phyloP scores from a whole-genome alignment of 2,329 filamentous ascomycete genomes.

The Blastomyces parvus region DNA sequence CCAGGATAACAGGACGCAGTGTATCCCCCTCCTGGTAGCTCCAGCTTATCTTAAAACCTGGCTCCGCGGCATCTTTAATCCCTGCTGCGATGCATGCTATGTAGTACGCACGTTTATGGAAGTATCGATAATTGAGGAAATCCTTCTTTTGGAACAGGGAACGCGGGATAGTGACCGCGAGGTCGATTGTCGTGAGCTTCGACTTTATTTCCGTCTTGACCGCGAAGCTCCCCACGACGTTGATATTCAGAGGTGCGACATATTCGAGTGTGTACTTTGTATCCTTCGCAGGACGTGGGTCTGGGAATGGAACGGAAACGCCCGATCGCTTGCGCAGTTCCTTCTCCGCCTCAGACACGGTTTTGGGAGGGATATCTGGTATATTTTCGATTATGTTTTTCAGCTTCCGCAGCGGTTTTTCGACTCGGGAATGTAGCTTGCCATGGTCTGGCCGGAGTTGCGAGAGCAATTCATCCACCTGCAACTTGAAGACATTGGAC shows the following conservation, averaged over 20 bases:
- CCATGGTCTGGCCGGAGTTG: slow-evolving; percentile 51
- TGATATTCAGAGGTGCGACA: slow-evolving; percentile 64
- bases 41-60: slow-evolving; percentile 52
- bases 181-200: slow-evolving; percentile 53
- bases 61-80: slow-evolving; percentile 50
- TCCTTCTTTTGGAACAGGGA: slow-evolving; percentile 86
- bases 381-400: slow-evolving; percentile 51
- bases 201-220: slow-evolving; percentile 64
- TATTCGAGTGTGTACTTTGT: slow-evolving; percentile 76
- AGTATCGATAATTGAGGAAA: slow-evolving; percentile 84
- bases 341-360: slow-evolving; percentile 56
- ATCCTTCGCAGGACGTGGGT: slow-evolving; percentile 65
- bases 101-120: slow-evolving; percentile 90
- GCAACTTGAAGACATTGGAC: slow-evolving; percentile 58
- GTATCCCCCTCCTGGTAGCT: slow-evolving; percentile 61
- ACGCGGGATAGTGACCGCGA: slow-evolving; percentile 76
- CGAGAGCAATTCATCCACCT: slow-evolving; percentile 53
- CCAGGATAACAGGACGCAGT: slow-evolving; percentile 59
- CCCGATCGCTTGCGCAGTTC: slow-evolving; percentile 57
- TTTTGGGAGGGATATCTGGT: slow-evolving; percentile 40
- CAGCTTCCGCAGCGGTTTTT: slow-evolving; percentile 45
- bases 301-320: slow-evolving; percentile 71
- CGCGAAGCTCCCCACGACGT: slow-evolving; percentile 81
- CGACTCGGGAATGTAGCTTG: slow-evolving; percentile 45
- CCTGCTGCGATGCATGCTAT: slow-evolving; percentile 68